These are phyloP conservation scores for Tricholoma hemisulphureum DNA, from an alignment of 768 basidiomycete species.

Conservation along the genomic window DNA sequence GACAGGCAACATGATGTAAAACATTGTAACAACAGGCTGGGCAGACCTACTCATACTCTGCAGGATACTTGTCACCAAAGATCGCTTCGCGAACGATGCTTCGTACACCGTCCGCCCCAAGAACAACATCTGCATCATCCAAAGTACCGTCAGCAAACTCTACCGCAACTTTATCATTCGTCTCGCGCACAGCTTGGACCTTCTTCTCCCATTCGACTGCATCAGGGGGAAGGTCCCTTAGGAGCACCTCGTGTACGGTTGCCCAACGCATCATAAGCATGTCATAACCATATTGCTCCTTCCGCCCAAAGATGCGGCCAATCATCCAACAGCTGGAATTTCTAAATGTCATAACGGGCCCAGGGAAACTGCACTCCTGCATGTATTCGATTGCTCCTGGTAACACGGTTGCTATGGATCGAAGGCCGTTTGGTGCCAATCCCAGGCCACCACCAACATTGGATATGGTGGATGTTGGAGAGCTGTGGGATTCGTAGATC, in stretches of 20 bases:
- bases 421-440: conserved; percentile 39
- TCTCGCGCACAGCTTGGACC: conserved; percentile 28
- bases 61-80: conserved; percentile 27
- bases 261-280: conserved; percentile 34
- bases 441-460: conserved; percentile 37
- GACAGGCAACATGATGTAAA: neutral
- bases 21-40: neutral
- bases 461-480: conserved; percentile 22
- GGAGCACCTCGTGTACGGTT: conserved; percentile 33
- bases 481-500: conserved; percentile 33
- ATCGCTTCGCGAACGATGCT: conserved; percentile 35
- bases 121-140: conserved; percentile 36
- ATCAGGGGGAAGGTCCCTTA: conserved; percentile 26
- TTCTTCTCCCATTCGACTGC: conserved; percentile 32
- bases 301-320: conserved; percentile 27
- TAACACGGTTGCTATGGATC: conserved; percentile 32
- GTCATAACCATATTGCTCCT: conserved; percentile 31
- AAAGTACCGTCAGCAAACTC: conserved; percentile 30
- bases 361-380: conserved; percentile 23
- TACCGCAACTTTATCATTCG: conserved; percentile 22
- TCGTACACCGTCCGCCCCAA: conserved; percentile 40
- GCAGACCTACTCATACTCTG: conserved; percentile 30
- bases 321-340: conserved; percentile 37
- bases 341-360: conserved; percentile 26
- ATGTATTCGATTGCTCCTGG: conserved; percentile 27